Percentiles rank a stretch among this genome's conserved stretches.
phyloP scores from a whole-genome alignment of 345 rosid species.

The Raphanus raphanistrum region DNA sequence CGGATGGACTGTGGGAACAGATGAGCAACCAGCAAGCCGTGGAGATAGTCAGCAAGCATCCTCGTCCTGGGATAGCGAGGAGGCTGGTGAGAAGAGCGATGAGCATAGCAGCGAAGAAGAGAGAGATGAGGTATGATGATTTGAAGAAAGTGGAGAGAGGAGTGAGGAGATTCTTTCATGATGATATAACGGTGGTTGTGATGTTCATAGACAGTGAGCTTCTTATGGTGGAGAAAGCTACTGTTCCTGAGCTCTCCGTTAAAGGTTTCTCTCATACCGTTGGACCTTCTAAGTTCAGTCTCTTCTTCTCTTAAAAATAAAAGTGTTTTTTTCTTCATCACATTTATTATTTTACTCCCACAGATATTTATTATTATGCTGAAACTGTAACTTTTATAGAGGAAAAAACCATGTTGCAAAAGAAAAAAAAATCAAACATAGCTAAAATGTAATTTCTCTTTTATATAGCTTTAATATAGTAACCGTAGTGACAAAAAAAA shows the following conservation, averaged over 20 bases:
- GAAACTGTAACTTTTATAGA: slow-evolving; percentile 1
- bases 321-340: neutral
- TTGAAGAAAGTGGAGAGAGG: slow-evolving; percentile 68
- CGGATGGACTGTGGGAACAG: slow-evolving; percentile 96
- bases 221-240: slow-evolving; percentile 38
- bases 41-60: slow-evolving; percentile 65
- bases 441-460: neutral
- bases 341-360: slow-evolving; percentile 7
- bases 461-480: neutral
- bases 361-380: slow-evolving; percentile 6
- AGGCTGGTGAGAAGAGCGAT: slow-evolving; percentile 73
- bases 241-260: slow-evolving; percentile 64
- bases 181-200: slow-evolving; percentile 88
- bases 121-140: slow-evolving; percentile 65
- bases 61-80: slow-evolving; percentile 76
- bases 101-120: slow-evolving; percentile 68
- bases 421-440: neutral
- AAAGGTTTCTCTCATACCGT: slow-evolving; percentile 58
- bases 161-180: slow-evolving; percentile 66
- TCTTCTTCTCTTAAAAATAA: slow-evolving; percentile 29
- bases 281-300: slow-evolving; percentile 73
- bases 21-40: slow-evolving; percentile 82
- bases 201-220: slow-evolving; percentile 69
- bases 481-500: neutral
- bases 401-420: no score